Evolutionary conservation across 2,329 filamentous ascomycete genomes (phyloP), one percentile per base, ranked within the genome.

Genomic region (Xylariaceae sp.): DNA sequence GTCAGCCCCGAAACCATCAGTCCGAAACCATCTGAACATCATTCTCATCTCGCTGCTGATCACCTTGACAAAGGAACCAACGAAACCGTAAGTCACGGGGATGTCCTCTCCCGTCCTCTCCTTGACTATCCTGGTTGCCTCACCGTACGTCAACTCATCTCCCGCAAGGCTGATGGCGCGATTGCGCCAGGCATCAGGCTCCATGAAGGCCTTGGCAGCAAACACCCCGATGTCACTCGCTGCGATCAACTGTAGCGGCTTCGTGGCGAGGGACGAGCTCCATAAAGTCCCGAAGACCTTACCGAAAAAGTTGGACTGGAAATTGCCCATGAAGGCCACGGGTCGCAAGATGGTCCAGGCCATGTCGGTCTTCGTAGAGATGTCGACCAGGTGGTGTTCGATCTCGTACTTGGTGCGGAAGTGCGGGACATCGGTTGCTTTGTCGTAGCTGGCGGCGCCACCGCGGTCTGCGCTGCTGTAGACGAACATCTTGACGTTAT

Each of bases 401-500:
- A 88, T 83, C 10, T 76, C 66, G 59, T 81, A 75, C 64, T 88
- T 88, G 59, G 68, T 74, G 51, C 75, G 74, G 65, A 88, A 88
- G 65, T 88, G 83, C 0, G 81, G 80, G 43, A 87, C 74, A 0
- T 73, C 62, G 0, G 83, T 86, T 0, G 75, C 70, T 54, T 76
- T 77, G 5, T 75, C 73, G 60, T 77, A 75, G 44, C 75, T 77
- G 5, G 73, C 74, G 2, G 67, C 67, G 42, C 83, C 82, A 41
- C 83, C 82, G 38, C 85, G 81, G 56, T 88, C 85, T 19, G 86
- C 81, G 47, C 77, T 81, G 31, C 75, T 79, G 69, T 86, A 88
- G 42, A 88, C 77, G 59, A 88, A 84, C 61, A 83, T 77, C 53
- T 75, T 71, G 39, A 87, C 79, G 13, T 74, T 73, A 22, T 78